Percentiles rank a stretch among this genome's conserved stretches.
Evolutionary conservation across 306 rosid genomes (phyloP).

Genomic region (Cajanus cajan): DNA sequence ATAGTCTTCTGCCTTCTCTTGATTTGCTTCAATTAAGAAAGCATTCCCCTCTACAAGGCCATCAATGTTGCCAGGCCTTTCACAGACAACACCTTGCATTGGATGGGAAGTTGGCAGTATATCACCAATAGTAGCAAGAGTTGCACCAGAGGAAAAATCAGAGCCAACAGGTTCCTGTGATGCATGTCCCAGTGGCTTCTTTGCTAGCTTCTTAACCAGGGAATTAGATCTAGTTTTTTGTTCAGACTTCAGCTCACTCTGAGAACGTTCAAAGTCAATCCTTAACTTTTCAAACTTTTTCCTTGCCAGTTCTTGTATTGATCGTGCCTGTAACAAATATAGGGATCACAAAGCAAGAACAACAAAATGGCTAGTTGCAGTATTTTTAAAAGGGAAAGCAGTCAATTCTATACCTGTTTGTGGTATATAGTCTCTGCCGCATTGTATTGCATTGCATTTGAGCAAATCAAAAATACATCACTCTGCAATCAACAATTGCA

Average conservation of each 20-base stretch:
- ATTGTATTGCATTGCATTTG: constrained; percentile 97
- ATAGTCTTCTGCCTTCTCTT: constrained; percentile 75
- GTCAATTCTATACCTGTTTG: constrained; percentile 67
- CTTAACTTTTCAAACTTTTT: constrained; percentile 86
- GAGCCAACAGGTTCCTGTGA: constrained; percentile 90
- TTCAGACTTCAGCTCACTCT: constrained; percentile 68
- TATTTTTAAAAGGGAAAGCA: neutral
- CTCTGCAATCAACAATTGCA: constrained; percentile 62
- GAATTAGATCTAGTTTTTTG: constrained; percentile 67
- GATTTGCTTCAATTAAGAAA: constrained; percentile 64
- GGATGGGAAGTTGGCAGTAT: constrained; percentile 56
- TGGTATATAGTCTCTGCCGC: constrained; percentile 86
- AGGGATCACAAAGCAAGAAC: constrained; percentile 22
- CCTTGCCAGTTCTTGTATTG: constrained; percentile 89
- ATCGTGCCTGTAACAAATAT: constrained; percentile 66
- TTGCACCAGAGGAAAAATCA: constrained; percentile 91
- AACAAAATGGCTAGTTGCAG: constrained; percentile 11
- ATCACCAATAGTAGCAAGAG: constrained; percentile 74
- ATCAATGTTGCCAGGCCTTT: constrained; percentile 69
- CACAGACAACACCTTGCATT: constrained; percentile 55
- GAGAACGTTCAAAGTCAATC: constrained; percentile 53
- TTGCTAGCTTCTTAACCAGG: constrained; percentile 65
- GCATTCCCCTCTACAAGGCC: constrained; percentile 63
- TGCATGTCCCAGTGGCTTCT: constrained; percentile 59
- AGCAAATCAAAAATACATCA: constrained; percentile 84